Percentiles rank a stretch among this genome's conserved stretches.
Conservation (phyloP, 495 filamentous ascomycete species). For the Friedmanniomyces simplex region DNA sequence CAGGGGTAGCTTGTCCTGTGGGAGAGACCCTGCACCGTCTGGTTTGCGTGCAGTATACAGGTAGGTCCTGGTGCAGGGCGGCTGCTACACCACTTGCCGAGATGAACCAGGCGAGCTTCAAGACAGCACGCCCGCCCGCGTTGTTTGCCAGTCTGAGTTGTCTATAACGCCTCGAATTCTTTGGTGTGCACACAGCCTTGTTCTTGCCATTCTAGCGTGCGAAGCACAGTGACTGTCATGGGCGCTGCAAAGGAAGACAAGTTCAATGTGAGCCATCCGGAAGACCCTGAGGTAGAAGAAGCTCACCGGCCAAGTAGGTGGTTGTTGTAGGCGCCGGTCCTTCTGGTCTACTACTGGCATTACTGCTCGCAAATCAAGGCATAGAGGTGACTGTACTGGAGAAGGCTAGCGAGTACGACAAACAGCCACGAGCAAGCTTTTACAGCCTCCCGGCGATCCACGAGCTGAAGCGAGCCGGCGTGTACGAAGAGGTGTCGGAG, state of each 20-base stretch:
- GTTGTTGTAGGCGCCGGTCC: slow-evolving; percentile 49
- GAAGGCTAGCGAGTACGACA: slow-evolving; percentile 39
- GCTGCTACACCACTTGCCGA: too few relatives aligned
- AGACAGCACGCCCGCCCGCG: too few relatives aligned
- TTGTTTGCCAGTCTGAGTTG: too few relatives aligned
- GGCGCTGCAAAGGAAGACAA: not conserved
- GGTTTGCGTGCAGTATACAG: too few relatives aligned
- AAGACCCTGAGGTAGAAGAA: not conserved
- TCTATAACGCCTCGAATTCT: too few relatives aligned
- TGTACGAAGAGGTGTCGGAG: slow-evolving; percentile 40
- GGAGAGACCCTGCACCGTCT: not conserved
- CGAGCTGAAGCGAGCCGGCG: slow-evolving; percentile 44
- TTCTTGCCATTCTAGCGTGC: not conserved
- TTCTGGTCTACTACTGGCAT: slow-evolving; percentile 43
- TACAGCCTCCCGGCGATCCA: slow-evolving; percentile 40
- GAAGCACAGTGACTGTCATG: not conserved
- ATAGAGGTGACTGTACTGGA: slow-evolving; percentile 46
- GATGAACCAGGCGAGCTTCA: too few relatives aligned
- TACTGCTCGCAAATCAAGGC: slow-evolving; percentile 46
- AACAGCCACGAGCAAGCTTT: slow-evolving; percentile 44
- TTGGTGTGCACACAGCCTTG: not conserved
- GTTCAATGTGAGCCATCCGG: not conserved
- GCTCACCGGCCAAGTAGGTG: slow-evolving; percentile 16
- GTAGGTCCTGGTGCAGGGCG: too few relatives aligned
- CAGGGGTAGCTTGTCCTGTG: not conserved